Percentiles rank a stretch among this genome's conserved stretches.
phyloP scores from a whole-genome alignment of 768 basidiomycete species.

The Coprinopsis marcescibilis region DNA sequence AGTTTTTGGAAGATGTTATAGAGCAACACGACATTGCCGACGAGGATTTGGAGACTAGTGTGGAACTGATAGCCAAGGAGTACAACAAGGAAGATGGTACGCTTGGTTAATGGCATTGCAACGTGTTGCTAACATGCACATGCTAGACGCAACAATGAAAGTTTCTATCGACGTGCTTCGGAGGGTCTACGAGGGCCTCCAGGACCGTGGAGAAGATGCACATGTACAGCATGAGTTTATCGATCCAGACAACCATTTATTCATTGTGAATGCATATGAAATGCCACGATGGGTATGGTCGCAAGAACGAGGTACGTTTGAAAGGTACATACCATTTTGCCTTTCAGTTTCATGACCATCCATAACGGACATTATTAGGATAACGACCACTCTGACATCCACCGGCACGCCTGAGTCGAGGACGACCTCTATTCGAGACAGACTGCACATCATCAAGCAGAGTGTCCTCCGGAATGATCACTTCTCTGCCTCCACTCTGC shows the following conservation, averaged over 20 bases:
- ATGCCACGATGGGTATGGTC: conserved; percentile 97
- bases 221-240: conserved; percentile 54
- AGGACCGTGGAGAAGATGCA: conserved; percentile 53
- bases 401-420: conserved; percentile 82
- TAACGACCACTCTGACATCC: conserved; percentile 51
- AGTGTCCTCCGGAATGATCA: conserved; percentile 93
- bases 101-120: conserved; percentile 4
- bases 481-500: conserved; percentile 92
- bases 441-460: conserved; percentile 88
- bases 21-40: conserved; percentile 65
- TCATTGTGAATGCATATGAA: conserved; percentile 85
- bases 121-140: neutral
- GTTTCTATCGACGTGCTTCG: conserved; percentile 62
- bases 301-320: conserved; percentile 78
- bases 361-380: conserved; percentile 29
- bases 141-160: conserved; percentile 74
- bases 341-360: conserved; percentile 1
- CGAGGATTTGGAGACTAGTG: conserved; percentile 63
- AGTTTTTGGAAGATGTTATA: conserved; percentile 66
- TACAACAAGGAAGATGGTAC: conserved; percentile 87
- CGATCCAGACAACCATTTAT: conserved; percentile 77
- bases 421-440: conserved; percentile 72
- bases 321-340: conserved; percentile 49
- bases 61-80: conserved; percentile 79
- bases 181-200: conserved; percentile 70